phyloP scores from a whole-genome alignment of 2,329 filamentous ascomycete species.

The Cyphellophora attinorum region DNA sequence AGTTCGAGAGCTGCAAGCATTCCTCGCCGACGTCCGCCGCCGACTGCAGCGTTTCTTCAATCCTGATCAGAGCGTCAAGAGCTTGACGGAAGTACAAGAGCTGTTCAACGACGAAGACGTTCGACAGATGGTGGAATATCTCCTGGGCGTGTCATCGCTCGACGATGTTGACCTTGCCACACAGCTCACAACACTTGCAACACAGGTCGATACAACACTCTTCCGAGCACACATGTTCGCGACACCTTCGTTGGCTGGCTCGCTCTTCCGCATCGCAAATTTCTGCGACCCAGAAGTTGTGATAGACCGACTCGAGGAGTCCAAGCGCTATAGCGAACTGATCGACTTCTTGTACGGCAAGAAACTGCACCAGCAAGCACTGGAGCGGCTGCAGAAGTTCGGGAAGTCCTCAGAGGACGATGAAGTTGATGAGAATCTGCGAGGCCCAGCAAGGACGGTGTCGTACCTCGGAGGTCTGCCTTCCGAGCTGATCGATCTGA shows the following conservation, averaged over 20 bases:
- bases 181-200: slow-evolving; percentile 66
- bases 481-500: slow-evolving; percentile 78
- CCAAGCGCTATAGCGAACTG: slow-evolving; percentile 79
- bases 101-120: slow-evolving; percentile 28
- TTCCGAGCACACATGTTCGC: slow-evolving; percentile 95
- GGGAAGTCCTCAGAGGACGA: slow-evolving; percentile 46
- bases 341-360: slow-evolving; percentile 98
- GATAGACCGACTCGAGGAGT: slow-evolving; percentile 82
- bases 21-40: slow-evolving; percentile 73
- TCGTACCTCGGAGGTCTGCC: slow-evolving; percentile 83
- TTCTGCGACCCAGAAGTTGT: slow-evolving; percentile 96
- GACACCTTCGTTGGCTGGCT: slow-evolving; percentile 71
- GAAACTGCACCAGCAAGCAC: slow-evolving; percentile 76
- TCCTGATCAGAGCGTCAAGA: slow-evolving; percentile 43
- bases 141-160: slow-evolving; percentile 40
- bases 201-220: slow-evolving; percentile 82
- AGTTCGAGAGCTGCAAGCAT: slow-evolving; percentile 73
- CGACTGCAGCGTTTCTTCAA: slow-evolving; percentile 53
- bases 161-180: slow-evolving; percentile 54
- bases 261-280: slow-evolving; percentile 89
- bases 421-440: slow-evolving; percentile 44
- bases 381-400: slow-evolving; percentile 74
- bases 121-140: slow-evolving; percentile 34
- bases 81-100: slow-evolving; percentile 21
- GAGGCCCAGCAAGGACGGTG: slow-evolving; percentile 75